Evolutionary conservation across 331 rosid species (phyloP).

Genomic region (Malus hybrid): DNA sequence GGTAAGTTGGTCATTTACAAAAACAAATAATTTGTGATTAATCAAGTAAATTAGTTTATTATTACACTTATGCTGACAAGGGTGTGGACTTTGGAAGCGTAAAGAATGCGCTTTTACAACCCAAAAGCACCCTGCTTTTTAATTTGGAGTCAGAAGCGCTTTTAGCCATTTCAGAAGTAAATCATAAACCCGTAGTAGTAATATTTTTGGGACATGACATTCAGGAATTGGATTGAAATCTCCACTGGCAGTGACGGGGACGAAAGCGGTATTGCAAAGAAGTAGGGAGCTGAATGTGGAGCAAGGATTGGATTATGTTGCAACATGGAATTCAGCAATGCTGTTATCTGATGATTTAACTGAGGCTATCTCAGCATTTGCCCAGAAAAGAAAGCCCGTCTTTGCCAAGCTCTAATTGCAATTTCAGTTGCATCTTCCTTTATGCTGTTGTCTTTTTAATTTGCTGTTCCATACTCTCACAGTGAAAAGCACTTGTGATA

Average conservation of each 20-base stretch:
- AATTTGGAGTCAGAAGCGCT: too few relatives aligned
- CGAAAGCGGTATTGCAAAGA: conserved; percentile 65
- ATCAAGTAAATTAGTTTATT: not conserved
- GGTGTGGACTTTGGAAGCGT: not conserved
- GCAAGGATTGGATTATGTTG: conserved; percentile 83
- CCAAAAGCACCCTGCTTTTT: too few relatives aligned
- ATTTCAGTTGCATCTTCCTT: not conserved
- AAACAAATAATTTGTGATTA: too few relatives aligned
- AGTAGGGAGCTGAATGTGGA: conserved; percentile 69
- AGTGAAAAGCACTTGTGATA: not conserved
- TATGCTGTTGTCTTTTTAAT: too few relatives aligned
- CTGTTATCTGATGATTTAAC: conserved; percentile 52
- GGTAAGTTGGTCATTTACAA: conserved; percentile 25
- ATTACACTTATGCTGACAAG: not conserved
- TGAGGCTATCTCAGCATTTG: conserved; percentile 51
- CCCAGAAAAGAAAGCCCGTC: conserved; percentile 51
- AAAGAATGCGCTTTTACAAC: too few relatives aligned
- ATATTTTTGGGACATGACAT: not conserved
- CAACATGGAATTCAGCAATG: conserved; percentile 73
- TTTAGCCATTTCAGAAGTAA: too few relatives aligned
- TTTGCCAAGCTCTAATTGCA: conserved; percentile 62
- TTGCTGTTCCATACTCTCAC: not conserved
- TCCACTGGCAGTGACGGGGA: conserved; percentile 67
- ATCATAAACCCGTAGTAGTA: not conserved
- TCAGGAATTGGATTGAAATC: conserved; percentile 70